Evolutionary conservation across 2,329 filamentous ascomycete species (phyloP), one percentile per base, ranked within the genome.

Genomic region (Ascochyta viciae-villosae): DNA sequence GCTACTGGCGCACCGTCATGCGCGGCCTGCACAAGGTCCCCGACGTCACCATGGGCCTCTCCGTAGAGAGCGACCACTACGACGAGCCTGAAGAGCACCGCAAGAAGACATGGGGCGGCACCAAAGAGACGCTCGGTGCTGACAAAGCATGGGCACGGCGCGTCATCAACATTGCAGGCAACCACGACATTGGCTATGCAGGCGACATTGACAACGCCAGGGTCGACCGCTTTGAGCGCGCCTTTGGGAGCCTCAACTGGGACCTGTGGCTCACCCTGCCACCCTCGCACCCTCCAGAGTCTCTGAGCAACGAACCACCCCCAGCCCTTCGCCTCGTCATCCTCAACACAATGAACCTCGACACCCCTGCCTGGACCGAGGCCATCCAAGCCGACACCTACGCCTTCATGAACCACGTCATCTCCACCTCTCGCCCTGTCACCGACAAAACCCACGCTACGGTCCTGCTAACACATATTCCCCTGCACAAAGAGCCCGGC

Each of bases 181-280:
- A 99, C 71, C 95, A 99, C 73, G 95, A 99, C 74, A 88, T 99
- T 69, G 95, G 95, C 31, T 99, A 99, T 73, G 92, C 93, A 0
- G 95, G 95, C 3, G 95, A 99, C 74, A 83, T 98, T 58, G 92
- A 89, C 37, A 78, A 83, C n/a, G 82, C 86, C 58, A 86, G 92
- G 3, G 81, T 97, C 50, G 81, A 85, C 26, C 85, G 95, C 1
- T 99, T 98, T 72, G 92, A 96, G 77, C 82, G 83, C 22, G 84
- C 85, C 1, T 99, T 96, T 78, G 95, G 95, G 53, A 90, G 87
- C 62, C 87, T 90, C 16, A 96, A 98, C 74, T 99, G 96, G 83
- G 92, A 96, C 70, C 83, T 96, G 10, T 85, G 88, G 31, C 87
- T 98, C 54, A 69, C 62, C 77, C 54, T 76, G 54, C 68, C 71